Conservation (phyloP, 148 eudicot genomes). For the Euryodendron excelsum region DNA sequence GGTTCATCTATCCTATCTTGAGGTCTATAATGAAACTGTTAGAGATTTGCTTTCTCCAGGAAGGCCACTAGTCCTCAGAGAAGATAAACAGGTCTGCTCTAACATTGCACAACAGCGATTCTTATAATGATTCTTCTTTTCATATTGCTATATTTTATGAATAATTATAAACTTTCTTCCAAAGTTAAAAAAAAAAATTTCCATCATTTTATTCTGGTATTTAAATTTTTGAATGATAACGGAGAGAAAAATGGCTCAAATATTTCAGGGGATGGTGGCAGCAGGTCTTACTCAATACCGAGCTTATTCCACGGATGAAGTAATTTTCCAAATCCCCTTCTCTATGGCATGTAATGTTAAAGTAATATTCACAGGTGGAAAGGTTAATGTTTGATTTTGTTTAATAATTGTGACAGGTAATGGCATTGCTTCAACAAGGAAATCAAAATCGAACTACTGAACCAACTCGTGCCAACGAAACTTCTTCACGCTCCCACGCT, state of each 20-base stretch:
- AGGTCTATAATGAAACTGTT: slow-evolving; percentile 92
- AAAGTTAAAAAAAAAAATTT: no score
- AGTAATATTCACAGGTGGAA: neutral
- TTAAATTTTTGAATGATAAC: neutral
- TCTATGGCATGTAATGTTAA: slow-evolving; percentile 6
- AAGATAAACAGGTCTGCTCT: slow-evolving; percentile 75
- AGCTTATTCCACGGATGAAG: slow-evolving; percentile 94
- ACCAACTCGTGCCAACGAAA: slow-evolving; percentile 88
- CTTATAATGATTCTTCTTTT: neutral
- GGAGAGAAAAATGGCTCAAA: slow-evolving; percentile 1
- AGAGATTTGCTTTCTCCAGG: slow-evolving; percentile 91
- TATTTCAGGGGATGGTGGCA: slow-evolving; percentile 73
- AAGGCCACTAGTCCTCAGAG: slow-evolving; percentile 79
- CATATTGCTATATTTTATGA: neutral
- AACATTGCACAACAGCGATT: neutral
- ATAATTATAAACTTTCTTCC: no score
- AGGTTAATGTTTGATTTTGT: neutral
- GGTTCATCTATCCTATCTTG: slow-evolving; percentile 81
- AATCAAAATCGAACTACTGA: slow-evolving; percentile 84
- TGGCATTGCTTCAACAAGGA: slow-evolving; percentile 89
- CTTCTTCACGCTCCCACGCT: slow-evolving; percentile 90
- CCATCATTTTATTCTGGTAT: no score
- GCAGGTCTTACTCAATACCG: slow-evolving; percentile 83
- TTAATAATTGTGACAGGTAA: slow-evolving; percentile 47
- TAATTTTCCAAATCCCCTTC: slow-evolving; percentile 15